Evolutionary conservation across 2,329 filamentous ascomycete species (phyloP), one percentile per base, ranked within the genome.

Genomic region (Trichoderma endophyticum): DNA sequence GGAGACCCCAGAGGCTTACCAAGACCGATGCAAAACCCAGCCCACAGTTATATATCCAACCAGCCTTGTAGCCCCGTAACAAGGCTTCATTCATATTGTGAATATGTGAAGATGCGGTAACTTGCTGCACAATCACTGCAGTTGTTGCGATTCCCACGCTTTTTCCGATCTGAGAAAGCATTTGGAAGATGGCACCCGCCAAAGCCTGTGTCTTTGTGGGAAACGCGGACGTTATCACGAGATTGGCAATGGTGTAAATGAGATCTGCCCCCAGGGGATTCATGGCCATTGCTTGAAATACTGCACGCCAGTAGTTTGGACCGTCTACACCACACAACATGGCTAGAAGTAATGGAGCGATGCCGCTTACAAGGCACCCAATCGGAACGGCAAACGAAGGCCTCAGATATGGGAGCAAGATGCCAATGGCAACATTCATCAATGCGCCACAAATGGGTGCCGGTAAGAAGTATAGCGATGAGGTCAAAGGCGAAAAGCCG

Each of bases 81-180:
- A 60, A 6, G 26, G 51, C 54, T 34, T 43, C 32, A 15, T 60
- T 68, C 4, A 24, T 15, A 60, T 60, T 34, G 7, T 28, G 2
- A 8, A 32, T 4, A 1, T 60, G 26, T 18, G 24, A 59, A 9
- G 21, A 43, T 7, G 51, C 28, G 2, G 51, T 57, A 9, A 59
- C n/a, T 9, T 59, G 34, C 8, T 43, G 32, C 11, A 69, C 60
- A 26, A 79, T 67, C 26, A 68, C 43, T 60, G 62, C 51, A 1
- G 54, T 59, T 15, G 51, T 43, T 7, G 70, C 70, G 1, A 67
- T 57, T 1, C 70, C 70, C 14, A 71, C 21, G n/a, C 32, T 60
- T 7, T 60, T 68, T n/a, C 62, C 70, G 14, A 71, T 26, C 24
- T 68, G 70, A 30, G 70, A 24, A 15, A 71, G 21, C 48, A 51